Evolutionary conservation across 2,329 filamentous ascomycete species (phyloP), one percentile per base, ranked within the genome.

Genomic region (Paramyrothecium sp.): DNA sequence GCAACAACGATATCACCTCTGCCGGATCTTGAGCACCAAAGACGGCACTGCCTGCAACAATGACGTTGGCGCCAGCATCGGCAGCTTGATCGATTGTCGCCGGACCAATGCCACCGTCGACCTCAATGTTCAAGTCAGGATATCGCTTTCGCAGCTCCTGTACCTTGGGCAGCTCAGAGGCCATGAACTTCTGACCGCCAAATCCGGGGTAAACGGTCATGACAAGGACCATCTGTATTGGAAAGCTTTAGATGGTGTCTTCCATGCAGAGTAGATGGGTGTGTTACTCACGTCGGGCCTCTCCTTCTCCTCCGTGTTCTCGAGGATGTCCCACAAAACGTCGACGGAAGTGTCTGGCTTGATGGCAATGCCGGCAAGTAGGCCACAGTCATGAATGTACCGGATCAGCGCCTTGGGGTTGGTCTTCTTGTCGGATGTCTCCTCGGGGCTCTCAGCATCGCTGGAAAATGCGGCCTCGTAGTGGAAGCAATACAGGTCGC

Each of bases 401-500:
- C 85, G 85, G 67, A 98, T 91, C 67, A 99, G 79, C 65, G 94
- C 91, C 69, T 87, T 88, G 5, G 95, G 94, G 68, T 78, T 92
- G 2, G 94, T 98, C 73, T 87, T 89, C 59, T 80, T 74, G 56
- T 90, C 89, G 16, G 86, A 86, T 55, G 78, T 82, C 56, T 82
- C 84, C 65, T 89, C 86, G 51, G 94, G 93, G 55, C 83, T 86
- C 70, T 93, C 91, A 67, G 93, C 92, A 38, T 90, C 92, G 48
- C 90, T 91, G 53, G 91, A 96, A 64, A 95, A 84, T 62, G 95
- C 95, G 23, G 95, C 95, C 78, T 99, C 95, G 77, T 98, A 98
- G 81, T 99, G 95, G 82, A 99, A 99, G 82, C 95, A 98, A 81
- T 99, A 99, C n/a, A 99, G 83, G 75, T 99, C 92, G 76, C 93